phyloP scores from a whole-genome alignment of 345 rosid species.

The Eucalyptus brandiana region DNA sequence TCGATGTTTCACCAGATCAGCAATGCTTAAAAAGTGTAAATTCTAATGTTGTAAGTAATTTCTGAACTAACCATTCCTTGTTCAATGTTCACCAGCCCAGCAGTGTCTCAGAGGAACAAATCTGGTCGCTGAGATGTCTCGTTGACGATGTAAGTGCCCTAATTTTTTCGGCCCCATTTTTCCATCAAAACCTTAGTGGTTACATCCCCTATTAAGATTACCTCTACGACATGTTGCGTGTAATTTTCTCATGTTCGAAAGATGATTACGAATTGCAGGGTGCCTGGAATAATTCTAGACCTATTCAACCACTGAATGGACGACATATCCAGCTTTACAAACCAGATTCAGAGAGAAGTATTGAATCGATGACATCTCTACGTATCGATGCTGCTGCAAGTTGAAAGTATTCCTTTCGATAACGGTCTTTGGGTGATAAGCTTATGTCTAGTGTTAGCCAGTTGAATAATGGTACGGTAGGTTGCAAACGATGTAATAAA shows the following conservation, averaged over 20 bases:
- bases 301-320: slow-evolving; percentile 25
- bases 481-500: neutral
- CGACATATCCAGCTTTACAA: neutral
- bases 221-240: neutral
- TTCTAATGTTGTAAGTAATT: neutral
- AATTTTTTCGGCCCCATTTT: neutral
- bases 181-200: neutral
- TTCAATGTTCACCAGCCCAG: neutral
- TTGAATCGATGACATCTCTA: neutral
- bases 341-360: neutral
- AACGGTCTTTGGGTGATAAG: neutral
- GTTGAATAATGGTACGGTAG: neutral
- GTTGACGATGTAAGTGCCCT: neutral
- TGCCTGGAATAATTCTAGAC: slow-evolving; percentile 38
- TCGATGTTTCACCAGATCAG: slow-evolving; percentile 6
- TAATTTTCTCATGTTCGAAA: neutral
- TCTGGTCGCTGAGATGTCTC: slow-evolving; percentile 5
- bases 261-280: slow-evolving; percentile 11
- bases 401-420: neutral
- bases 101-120: slow-evolving; percentile 19
- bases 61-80: neutral
- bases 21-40: neutral
- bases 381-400: neutral
- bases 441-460: neutral
- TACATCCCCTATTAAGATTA: neutral